Conservation (phyloP, 345 rosid genomes). For the Citrus sinensis region DNA sequence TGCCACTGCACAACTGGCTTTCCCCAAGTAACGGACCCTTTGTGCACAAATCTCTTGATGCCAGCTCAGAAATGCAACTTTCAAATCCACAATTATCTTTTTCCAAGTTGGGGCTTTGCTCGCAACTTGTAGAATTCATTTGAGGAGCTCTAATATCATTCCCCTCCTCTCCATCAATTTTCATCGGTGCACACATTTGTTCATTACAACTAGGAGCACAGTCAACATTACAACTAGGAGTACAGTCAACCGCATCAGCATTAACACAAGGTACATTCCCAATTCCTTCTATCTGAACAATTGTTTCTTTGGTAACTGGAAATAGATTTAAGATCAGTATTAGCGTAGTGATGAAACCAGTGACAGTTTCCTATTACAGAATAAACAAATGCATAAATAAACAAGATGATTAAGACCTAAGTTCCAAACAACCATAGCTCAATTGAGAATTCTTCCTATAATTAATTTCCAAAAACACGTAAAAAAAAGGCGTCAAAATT, state of each 20-base stretch:
- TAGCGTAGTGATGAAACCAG: neutral
- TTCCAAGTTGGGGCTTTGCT: conserved; percentile 20
- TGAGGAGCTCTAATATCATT: conserved; percentile 8
- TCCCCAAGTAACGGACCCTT: conserved; percentile 38
- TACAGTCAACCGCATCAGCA: conserved; percentile 33
- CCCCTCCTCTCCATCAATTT: conserved; percentile 20
- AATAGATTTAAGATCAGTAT: conserved; percentile 13
- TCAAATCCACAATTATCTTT: conserved; percentile 28
- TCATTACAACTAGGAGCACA: conserved; percentile 29
- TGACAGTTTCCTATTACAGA: neutral
- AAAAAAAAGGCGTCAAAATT: neutral
- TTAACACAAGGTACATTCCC: conserved; percentile 34
- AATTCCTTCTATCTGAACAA: conserved; percentile 23
- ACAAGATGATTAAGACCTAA: neutral
- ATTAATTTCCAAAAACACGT: conserved; percentile 2
- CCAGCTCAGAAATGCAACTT: conserved; percentile 31
- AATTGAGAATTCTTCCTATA: neutral
- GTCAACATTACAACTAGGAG: conserved; percentile 25
- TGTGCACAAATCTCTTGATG: conserved; percentile 29
- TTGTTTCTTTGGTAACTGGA: conserved; percentile 41
- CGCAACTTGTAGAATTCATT: conserved; percentile 28
- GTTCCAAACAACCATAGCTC: neutral
- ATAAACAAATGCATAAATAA: neutral
- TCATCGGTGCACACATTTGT: neutral
- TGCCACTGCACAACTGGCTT: conserved; percentile 30